phyloP scores from a whole-genome alignment of 495 filamentous ascomycete species.

The Xylaria nigripes region DNA sequence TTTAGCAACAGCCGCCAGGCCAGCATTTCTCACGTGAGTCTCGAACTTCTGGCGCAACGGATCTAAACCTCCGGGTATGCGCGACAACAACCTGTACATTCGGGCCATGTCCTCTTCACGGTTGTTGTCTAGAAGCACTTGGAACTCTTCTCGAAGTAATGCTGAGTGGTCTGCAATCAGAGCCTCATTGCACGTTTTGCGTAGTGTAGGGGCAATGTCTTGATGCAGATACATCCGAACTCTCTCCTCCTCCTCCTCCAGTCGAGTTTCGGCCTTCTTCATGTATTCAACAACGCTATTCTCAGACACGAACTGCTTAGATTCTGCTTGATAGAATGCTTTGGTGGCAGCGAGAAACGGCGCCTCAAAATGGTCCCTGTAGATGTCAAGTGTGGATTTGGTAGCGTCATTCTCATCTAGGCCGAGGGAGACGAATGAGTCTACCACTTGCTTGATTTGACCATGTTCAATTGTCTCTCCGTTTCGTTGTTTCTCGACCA shows the following conservation, averaged over 20 bases:
- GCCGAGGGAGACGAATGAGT: constrained; percentile 92
- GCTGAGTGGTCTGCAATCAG: constrained; percentile 81
- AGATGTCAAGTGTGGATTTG: constrained; percentile 93
- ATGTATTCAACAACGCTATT: constrained; percentile 99
- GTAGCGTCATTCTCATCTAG: constrained; percentile 87
- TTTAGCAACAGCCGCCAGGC: constrained; percentile 81
- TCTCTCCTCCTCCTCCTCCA: constrained; percentile 89
- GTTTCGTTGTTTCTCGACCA: constrained; percentile 95
- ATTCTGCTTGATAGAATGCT: constrained; percentile 83
- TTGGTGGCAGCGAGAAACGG: constrained; percentile 84
- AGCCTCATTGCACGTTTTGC: constrained; percentile 78
- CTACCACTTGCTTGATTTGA: constrained; percentile 94
- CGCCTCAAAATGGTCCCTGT: constrained; percentile 80
- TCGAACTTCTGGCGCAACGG: constrained; percentile 85
- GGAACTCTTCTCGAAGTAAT: constrained; percentile 89
- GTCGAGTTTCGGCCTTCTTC: constrained; percentile 95
- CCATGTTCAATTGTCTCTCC: constrained; percentile 96
- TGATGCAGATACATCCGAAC: constrained; percentile 85
- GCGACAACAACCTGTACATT: constrained; percentile 88
- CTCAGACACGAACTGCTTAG: constrained; percentile 86
- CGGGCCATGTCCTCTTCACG: constrained; percentile 89
- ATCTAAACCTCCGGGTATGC: constrained; percentile 88
- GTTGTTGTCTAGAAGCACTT: constrained; percentile 89
- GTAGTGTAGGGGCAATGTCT: constrained; percentile 76
- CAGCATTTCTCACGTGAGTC: constrained; percentile 83